These are phyloP conservation scores for Talaromyces rugulosus DNA, from an alignment of 2,329 filamentous ascomycete genomes.

Conservation along the genomic window DNA sequence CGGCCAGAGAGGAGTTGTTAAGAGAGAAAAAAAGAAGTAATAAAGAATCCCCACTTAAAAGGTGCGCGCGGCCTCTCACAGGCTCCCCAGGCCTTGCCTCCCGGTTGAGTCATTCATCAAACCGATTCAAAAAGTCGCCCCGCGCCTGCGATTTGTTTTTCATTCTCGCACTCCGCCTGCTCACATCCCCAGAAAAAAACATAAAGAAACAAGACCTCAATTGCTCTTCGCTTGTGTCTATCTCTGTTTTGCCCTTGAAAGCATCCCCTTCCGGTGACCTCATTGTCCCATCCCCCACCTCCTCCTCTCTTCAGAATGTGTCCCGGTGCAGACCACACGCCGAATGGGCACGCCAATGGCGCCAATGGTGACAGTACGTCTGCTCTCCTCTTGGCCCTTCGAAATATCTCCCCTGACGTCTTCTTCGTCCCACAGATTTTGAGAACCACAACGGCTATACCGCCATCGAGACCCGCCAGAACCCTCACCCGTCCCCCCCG, in stretches of 20 bases:
- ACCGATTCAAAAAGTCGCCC: background rate
- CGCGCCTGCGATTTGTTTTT: background rate
- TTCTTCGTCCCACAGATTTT: slow-evolving; percentile 15
- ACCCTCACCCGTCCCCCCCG: slow-evolving; percentile 42
- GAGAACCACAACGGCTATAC: slow-evolving; percentile 51
- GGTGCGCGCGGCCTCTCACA: background rate
- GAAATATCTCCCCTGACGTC: background rate
- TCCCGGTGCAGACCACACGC: slow-evolving; percentile 38
- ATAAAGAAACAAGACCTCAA: background rate
- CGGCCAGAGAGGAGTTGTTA: background rate
- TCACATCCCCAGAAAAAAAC: background rate
- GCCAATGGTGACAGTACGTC: slow-evolving; percentile 19
- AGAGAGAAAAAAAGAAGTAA: background rate
- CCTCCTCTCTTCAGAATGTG: slow-evolving; percentile 31
- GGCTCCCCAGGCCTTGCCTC: background rate
- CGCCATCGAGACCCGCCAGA: slow-evolving; percentile 51
- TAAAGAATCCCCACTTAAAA: background rate
- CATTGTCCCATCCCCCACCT: background rate
- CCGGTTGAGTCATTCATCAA: background rate
- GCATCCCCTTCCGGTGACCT: background rate
- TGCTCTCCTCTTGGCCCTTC: background rate
- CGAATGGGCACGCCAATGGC: slow-evolving; percentile 43
- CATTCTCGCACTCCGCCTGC: background rate
- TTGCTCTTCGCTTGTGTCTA: background rate
- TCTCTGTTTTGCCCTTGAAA: background rate